phyloP scores from a whole-genome alignment of 73 alveolate species.

The Stentor coeruleus region DNA sequence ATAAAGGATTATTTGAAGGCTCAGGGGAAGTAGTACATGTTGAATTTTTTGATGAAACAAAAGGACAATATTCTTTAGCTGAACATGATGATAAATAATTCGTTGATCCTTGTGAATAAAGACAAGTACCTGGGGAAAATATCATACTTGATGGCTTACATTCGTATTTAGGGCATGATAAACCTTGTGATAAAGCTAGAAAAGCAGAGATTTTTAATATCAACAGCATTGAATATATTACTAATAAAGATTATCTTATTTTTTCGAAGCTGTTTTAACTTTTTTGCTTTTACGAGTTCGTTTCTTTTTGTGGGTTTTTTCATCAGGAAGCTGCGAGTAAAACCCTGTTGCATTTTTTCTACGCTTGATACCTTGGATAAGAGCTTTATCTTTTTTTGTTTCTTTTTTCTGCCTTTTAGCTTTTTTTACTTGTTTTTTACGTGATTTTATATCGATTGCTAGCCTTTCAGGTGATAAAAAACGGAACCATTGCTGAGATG shows the following conservation, averaged over 20 bases:
- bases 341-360: slow-evolving; percentile 22
- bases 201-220: no score
- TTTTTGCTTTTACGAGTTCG: neutral
- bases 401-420: slow-evolving; percentile 48
- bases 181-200: no score
- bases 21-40: neutral
- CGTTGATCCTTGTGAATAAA: neutral
- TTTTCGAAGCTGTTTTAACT: neutral
- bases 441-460: slow-evolving; percentile 64
- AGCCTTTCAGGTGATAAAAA: slow-evolving; percentile 74
- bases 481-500: slow-evolving; percentile 64
- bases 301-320: neutral
- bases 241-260: no score
- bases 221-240: no score
- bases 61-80: neutral
- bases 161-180: no score
- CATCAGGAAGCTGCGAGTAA: slow-evolving; percentile 19
- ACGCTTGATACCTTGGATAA: neutral
- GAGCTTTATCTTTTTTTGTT: slow-evolving; percentile 24
- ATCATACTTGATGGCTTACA: neutral
- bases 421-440: slow-evolving; percentile 49
- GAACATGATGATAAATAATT: neutral
- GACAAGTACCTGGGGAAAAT: neutral
- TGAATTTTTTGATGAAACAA: neutral
- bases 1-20: neutral